phyloP scores from a whole-genome alignment of 2,329 filamentous ascomycete species.

The Cordyceps farinosa region DNA sequence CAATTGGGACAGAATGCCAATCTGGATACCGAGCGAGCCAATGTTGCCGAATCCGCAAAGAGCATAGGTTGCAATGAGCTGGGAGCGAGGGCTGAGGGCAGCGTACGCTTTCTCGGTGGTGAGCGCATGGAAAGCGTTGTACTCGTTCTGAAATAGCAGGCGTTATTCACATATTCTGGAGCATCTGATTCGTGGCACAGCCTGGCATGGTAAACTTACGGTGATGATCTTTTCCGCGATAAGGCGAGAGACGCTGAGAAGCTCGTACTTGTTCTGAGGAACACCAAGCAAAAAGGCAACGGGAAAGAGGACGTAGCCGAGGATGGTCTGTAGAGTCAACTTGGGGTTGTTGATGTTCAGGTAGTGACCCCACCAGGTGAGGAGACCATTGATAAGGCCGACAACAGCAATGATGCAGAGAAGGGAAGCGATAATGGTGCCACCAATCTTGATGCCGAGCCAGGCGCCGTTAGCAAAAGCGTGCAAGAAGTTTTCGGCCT shows the following conservation, averaged over 20 bases:
- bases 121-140: conserved; percentile 64
- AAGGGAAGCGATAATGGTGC: conserved; percentile 76
- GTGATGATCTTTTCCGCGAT: conserved; percentile 84
- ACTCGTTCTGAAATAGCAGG: conserved; percentile 61
- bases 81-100: conserved; percentile 63
- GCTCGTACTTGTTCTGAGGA: conserved; percentile 57
- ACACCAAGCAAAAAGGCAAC: conserved; percentile 80
- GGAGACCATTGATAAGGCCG: conserved; percentile 67
- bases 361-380: conserved; percentile 82
- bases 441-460: conserved; percentile 82
- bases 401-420: conserved; percentile 80
- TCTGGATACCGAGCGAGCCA: conserved; percentile 82
- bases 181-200: neutral
- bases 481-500: conserved; percentile 75
- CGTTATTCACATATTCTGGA: conserved; percentile 1
- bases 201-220: conserved; percentile 36
- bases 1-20: conserved; percentile 80
- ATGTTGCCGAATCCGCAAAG: conserved; percentile 84
- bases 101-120: conserved; percentile 53
- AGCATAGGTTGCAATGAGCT: conserved; percentile 80
- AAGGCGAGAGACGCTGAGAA: conserved; percentile 71
- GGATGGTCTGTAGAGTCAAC: conserved; percentile 69
- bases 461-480: conserved; percentile 82
- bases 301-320: conserved; percentile 75
- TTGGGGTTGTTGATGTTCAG: conserved; percentile 66